Percentiles rank a stretch among this genome's conserved stretches.
Evolutionary conservation across 2,329 filamentous ascomycete species (phyloP).

Genomic region (Cyphellophora attinorum): DNA sequence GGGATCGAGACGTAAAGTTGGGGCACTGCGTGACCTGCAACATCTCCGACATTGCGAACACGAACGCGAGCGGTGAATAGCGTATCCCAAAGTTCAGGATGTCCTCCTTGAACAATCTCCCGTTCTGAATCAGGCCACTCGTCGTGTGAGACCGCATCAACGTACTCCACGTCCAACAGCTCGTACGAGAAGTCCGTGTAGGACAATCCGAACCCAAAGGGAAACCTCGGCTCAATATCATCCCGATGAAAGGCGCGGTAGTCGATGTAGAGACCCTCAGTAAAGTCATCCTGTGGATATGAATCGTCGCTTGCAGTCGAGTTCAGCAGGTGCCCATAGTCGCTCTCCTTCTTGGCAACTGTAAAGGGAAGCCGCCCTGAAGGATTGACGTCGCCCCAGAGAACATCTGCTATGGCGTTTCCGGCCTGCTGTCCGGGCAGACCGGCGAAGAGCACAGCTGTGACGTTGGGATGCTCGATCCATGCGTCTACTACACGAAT

Average conservation of each 20-base stretch:
- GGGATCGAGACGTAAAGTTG: slow-evolving; percentile 20
- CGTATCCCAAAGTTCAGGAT: slow-evolving; percentile 53
- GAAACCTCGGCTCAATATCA: slow-evolving; percentile 63
- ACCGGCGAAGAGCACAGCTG: slow-evolving; percentile 74
- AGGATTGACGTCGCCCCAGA: slow-evolving; percentile 73
- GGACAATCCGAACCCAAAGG: slow-evolving; percentile 77
- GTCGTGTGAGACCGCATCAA: slow-evolving; percentile 32
- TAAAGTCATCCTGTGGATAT: slow-evolving; percentile 68
- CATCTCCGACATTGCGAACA: slow-evolving; percentile 8
- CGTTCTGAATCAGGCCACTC: slow-evolving; percentile 48
- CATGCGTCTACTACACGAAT: slow-evolving; percentile 26
- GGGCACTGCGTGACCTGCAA: slow-evolving; percentile 5
- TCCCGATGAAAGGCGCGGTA: slow-evolving; percentile 80
- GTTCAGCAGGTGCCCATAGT: slow-evolving; percentile 45
- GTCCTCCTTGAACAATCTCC: slow-evolving; percentile 54
- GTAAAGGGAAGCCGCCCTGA: slow-evolving; percentile 72
- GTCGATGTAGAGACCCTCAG: slow-evolving; percentile 75
- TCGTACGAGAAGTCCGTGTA: slow-evolving; percentile 61
- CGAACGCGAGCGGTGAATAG: slow-evolving; percentile 26
- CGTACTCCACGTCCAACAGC: slow-evolving; percentile 27
- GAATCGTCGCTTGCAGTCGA: slow-evolving; percentile 3
- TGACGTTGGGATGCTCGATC: slow-evolving; percentile 54
- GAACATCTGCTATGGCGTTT: slow-evolving; percentile 66
- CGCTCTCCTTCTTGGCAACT: slow-evolving; percentile 56
- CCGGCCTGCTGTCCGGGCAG: slow-evolving; percentile 77